These are phyloP conservation scores for Picea mariana DNA, from an alignment of 83 land plant species.

Conservation along the genomic window DNA sequence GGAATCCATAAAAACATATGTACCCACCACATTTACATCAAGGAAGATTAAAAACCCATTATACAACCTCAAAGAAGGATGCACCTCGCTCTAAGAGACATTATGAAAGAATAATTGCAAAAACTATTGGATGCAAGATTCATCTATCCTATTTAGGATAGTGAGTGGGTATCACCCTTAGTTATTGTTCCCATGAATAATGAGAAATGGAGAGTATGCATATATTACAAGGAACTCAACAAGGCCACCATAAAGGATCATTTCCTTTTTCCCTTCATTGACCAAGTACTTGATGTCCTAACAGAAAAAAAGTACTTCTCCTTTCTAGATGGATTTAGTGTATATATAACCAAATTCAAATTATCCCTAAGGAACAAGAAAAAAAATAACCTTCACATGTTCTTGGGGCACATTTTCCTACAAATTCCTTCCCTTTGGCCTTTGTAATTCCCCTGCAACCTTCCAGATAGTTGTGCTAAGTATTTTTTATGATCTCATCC, in stretches of 20 bases:
- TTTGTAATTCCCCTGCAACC: too few species aligned
- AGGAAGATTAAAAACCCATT: not conserved
- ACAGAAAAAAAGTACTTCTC: not conserved
- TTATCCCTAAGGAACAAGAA: not conserved
- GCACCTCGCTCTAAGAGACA: constrained; percentile 4
- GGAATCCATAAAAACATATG: not conserved
- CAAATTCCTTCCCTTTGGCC: too few species aligned
- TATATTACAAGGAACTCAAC: not conserved
- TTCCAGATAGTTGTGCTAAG: too few species aligned
- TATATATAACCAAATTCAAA: not conserved
- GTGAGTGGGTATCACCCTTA: constrained; percentile 21
- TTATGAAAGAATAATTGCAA: constrained; percentile 15
- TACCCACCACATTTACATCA: not conserved
- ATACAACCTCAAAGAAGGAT: constrained; percentile 24
- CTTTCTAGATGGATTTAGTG: not conserved
- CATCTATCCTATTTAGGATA: constrained; percentile 33
- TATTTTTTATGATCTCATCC: too few species aligned
- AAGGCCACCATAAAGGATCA: not conserved
- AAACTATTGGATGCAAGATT: constrained; percentile 21
- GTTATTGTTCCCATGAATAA: constrained; percentile 23
- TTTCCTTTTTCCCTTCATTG: not conserved
- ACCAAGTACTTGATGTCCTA: not conserved
- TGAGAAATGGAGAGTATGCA: not conserved
- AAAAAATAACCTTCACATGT: not conserved
- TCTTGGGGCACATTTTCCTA: too few species aligned